These are phyloP conservation scores for Knoxdaviesia proteae DNA, from an alignment of 2,329 filamentous ascomycete species.

Conservation along the genomic window DNA sequence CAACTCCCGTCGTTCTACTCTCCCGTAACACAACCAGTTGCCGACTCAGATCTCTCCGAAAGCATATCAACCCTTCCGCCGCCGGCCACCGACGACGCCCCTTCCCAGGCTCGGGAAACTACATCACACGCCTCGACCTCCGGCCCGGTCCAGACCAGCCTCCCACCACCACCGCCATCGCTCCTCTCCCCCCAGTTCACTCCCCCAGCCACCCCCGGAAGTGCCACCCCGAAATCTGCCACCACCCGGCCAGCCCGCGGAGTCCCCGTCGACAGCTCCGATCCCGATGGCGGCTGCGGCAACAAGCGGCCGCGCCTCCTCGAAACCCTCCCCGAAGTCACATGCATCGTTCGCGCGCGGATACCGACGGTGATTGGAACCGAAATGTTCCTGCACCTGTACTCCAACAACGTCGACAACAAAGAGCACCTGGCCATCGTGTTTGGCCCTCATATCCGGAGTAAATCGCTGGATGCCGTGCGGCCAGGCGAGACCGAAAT, in stretches of 20 bases:
- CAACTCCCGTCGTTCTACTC: constrained; percentile 6
- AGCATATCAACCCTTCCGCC: background rate
- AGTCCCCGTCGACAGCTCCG: constrained; percentile 38
- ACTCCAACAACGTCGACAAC: constrained; percentile 77
- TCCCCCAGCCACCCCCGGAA: constrained; percentile 44
- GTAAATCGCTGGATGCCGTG: constrained; percentile 47
- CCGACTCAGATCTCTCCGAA: background rate
- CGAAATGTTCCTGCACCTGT: constrained; percentile 94
- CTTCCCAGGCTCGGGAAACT: too few relatives aligned
- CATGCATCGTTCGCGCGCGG: constrained; percentile 80
- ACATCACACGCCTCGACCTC: constrained; percentile 1
- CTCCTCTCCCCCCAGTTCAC: constrained; percentile 76
- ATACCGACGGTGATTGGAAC: constrained; percentile 83
- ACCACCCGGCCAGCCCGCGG: constrained; percentile 20
- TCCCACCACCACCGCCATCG: constrained; percentile 31
- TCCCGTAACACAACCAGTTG: background rate
- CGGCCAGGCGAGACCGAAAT: constrained; percentile 63
- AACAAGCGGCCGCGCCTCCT: constrained; percentile 51
- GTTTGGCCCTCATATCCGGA: constrained; percentile 71
- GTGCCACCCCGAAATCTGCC: constrained; percentile 22
- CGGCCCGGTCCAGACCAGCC: constrained; percentile 1
- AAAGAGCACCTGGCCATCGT: constrained; percentile 97
- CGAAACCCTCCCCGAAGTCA: constrained; percentile 59
- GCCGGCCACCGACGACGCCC: too few relatives aligned
- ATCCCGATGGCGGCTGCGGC: constrained; percentile 36